Base-by-base conservation (phyloP, 139 green algal genomes). In the Chlorella sorokiniana region DNA sequence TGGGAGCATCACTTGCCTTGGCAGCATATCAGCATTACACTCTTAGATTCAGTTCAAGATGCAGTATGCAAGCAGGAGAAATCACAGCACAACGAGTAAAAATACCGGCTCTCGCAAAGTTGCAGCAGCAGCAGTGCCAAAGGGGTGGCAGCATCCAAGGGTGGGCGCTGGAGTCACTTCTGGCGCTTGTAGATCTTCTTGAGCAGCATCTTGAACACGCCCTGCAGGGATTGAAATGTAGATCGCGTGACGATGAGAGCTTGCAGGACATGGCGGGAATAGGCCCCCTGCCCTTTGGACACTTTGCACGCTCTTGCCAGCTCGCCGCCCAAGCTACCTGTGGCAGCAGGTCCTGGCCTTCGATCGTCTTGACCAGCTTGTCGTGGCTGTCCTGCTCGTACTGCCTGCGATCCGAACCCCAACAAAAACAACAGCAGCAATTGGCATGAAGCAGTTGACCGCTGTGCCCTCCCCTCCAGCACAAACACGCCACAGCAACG, bases 151-250 rank as follows among this genome's bases (percentile, higher is more conserved):
- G 48, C 48, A 11, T 16, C 16, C 48, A 56, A 16, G 14, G 14
- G 48, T 16, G 16, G 48, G 16, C 48, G 48, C 48, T 56, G 48
- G 16, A 11, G 14, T 83, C 78, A 99, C 88, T 99, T 99, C 11
- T 90, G 84, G 27, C 96, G 89, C 88, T 98, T 98, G 92, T 98
- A 99, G 69, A 99, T 99, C 82, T 99, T 99, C 31, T 83, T 86
- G 25, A 99, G 88, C 74, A 99, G 86, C 33, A 81, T 84, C 42
- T 87, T 93, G 89, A 98, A 99, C 2, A 98, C 91, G 3, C 76
- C 87, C 65, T 90, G 79, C 78, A 45, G 29, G 31, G 4, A 38
- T 3, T 40, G 40, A 6, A 61, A 42, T 10, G 11, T 29, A 4
- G 42, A n/a, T n/a, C n/a, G n/a, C n/a, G n/a, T n/a, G n/a, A n/a